Percentiles rank a stretch among this genome's conserved stretches.
Evolutionary conservation across 768 basidiomycete species (phyloP).

Genomic region (Roridomyces roridus): DNA sequence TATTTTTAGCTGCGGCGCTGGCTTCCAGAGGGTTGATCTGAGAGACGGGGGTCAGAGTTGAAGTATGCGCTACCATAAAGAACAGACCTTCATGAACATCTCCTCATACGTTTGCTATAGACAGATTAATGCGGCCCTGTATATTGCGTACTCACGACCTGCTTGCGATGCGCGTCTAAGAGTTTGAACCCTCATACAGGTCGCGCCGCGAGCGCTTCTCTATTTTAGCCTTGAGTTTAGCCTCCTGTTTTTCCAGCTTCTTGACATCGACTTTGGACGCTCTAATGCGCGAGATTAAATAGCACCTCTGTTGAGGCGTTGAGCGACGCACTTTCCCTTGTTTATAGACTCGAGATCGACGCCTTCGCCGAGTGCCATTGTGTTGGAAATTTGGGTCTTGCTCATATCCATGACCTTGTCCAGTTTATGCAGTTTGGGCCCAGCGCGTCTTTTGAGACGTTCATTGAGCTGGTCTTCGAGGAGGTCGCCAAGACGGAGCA

Average conservation of each 20-base stretch:
- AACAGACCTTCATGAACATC: constrained; percentile 91
- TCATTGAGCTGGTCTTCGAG: constrained; percentile 68
- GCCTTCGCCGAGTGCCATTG: constrained; percentile 80
- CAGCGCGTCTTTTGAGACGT: constrained; percentile 62
- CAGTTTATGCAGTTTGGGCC: constrained; percentile 73
- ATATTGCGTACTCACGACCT: constrained; percentile 49
- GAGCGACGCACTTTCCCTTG: constrained; percentile 80
- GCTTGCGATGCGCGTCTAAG: constrained; percentile 90
- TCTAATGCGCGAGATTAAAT: constrained; percentile 46
- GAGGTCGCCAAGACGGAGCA: constrained; percentile 65
- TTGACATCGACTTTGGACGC: constrained; percentile 93
- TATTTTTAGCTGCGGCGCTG: constrained; percentile 79
- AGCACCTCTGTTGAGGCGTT: constrained; percentile 13
- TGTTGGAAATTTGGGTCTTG: constrained; percentile 79
- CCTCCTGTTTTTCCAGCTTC: constrained; percentile 96
- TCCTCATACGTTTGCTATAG: constrained; percentile 95
- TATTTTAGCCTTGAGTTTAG: constrained; percentile 97
- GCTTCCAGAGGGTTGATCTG: constrained; percentile 94
- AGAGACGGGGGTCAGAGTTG: neutral
- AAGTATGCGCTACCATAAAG: neutral
- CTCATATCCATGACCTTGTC: constrained; percentile 92
- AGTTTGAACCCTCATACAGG: constrained; percentile 97
- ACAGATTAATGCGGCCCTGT: constrained; percentile 1
- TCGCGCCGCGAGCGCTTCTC: constrained; percentile 92
- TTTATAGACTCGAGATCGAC: constrained; percentile 92